Conservation (phyloP, 2,329 filamentous ascomycete species). For the Cylindrodendrum hubeiense region DNA sequence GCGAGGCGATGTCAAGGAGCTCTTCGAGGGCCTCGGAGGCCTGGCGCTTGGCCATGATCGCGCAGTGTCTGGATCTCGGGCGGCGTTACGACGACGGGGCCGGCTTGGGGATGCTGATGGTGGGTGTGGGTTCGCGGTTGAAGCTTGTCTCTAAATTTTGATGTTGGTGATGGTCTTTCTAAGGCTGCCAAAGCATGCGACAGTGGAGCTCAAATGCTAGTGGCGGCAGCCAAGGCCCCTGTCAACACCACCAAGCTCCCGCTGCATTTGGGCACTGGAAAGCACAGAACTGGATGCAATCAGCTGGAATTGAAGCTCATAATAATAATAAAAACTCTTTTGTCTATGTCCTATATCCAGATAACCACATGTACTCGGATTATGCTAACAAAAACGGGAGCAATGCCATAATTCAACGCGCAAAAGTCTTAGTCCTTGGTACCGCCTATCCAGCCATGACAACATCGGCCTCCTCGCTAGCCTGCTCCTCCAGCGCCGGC, state of each 20-base stretch:
- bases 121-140: background rate
- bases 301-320: background rate
- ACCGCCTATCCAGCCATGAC: slow-evolving; percentile 53
- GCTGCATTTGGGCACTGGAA: background rate
- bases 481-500: slow-evolving; percentile 54
- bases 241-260: background rate
- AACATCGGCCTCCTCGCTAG: slow-evolving; percentile 56
- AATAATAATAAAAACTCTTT: slow-evolving; percentile 7
- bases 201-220: slow-evolving; percentile 23
- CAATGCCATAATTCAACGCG: slow-evolving; percentile 12
- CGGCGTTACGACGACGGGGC: background rate
- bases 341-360: slow-evolving; percentile 19
- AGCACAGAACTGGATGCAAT: background rate
- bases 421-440: slow-evolving; percentile 23
- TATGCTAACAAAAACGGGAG: slow-evolving; percentile 1
- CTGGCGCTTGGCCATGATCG: slow-evolving; percentile 65
- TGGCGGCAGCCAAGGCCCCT: background rate
- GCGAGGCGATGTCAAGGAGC: slow-evolving; percentile 65
- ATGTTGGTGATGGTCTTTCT: slow-evolving; percentile 11
- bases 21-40: slow-evolving; percentile 73
- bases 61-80: background rate
- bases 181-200: slow-evolving; percentile 17
- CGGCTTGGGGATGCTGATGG: background rate
- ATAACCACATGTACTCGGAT: background rate
- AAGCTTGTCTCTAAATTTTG: slow-evolving; percentile 10